Evolutionary conservation across 2,329 filamentous ascomycete species (phyloP).

Genomic region (Myriangium duriaei): DNA sequence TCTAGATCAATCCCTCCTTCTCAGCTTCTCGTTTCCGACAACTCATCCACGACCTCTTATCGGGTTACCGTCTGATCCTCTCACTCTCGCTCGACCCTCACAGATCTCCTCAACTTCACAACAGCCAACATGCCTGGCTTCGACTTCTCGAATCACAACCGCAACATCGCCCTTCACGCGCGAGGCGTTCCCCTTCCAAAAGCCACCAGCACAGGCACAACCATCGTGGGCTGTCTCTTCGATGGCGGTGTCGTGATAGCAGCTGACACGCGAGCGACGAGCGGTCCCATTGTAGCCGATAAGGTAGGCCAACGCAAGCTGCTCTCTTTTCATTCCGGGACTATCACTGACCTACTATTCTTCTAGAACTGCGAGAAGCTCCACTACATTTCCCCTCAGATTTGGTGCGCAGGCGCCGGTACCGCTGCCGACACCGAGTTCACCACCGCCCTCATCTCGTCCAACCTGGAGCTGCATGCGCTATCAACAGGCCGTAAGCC

Average conservation of each 20-base stretch:
- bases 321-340: too few species aligned
- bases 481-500: conserved; percentile 93
- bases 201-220: conserved; percentile 96
- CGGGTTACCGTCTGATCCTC: too few species aligned
- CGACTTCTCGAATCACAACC: conserved; percentile 99
- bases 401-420: conserved; percentile 97
- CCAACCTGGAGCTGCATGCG: conserved; percentile 92
- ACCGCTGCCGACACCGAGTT: conserved; percentile 98
- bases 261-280: conserved; percentile 94
- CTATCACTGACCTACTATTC: background rate
- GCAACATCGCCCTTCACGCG: conserved; percentile 91
- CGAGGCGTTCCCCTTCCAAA: conserved; percentile 90
- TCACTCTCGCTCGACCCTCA: too few species aligned
- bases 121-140: conserved; percentile 68
- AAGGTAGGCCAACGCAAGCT: conserved; percentile 44
- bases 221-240: conserved; percentile 94
- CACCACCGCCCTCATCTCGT: conserved; percentile 96
- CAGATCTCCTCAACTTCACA: too few species aligned
- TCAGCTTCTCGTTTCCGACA: too few species aligned
- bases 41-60: too few species aligned
- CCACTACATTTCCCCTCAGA: conserved; percentile 95
- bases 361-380: conserved; percentile 91
- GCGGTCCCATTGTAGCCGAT: conserved; percentile 95
- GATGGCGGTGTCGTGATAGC: conserved; percentile 97
- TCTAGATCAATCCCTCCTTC: too few species aligned